A percentile compares a stretch with the other conserved stretches of the same genome.
Evolutionary conservation across 2,329 filamentous ascomycete genomes (phyloP).

Genomic region (Cercospora zeina): DNA sequence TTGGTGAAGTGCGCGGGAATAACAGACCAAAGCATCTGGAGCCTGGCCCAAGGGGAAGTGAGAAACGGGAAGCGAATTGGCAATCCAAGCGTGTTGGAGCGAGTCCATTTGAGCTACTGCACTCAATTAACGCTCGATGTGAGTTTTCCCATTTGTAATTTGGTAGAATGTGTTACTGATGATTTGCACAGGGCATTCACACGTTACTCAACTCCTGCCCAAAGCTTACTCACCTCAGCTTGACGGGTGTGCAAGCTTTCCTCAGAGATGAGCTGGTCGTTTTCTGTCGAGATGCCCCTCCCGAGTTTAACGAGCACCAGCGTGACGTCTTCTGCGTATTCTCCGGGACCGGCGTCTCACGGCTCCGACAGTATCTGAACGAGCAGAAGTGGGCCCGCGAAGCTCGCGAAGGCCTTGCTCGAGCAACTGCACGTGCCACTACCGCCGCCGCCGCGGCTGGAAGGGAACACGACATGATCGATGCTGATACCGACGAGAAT

Average conservation of each 20-base stretch:
- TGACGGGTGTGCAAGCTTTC: constrained; percentile 92
- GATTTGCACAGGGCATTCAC: constrained; percentile 71
- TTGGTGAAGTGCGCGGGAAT: constrained; percentile 91
- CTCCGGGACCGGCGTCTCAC: constrained; percentile 78
- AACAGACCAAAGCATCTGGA: constrained; percentile 84
- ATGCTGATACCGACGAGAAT: constrained; percentile 38
- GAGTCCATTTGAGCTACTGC: constrained; percentile 96
- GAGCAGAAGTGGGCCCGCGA: constrained; percentile 35
- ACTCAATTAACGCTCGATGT: constrained; percentile 78
- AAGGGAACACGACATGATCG: constrained; percentile 34
- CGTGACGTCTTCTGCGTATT: constrained; percentile 97
- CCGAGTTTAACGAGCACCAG: constrained; percentile 95
- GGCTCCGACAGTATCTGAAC: constrained; percentile 77
- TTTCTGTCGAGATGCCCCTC: constrained; percentile 83
- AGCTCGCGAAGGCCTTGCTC: constrained; percentile 18
- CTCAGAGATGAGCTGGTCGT: constrained; percentile 77
- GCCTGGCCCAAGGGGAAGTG: constrained; percentile 60
- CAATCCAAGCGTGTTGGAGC: constrained; percentile 72
- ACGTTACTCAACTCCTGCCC: constrained; percentile 86
- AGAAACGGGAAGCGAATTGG: constrained; percentile 47
- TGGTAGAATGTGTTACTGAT: constrained; percentile 37
- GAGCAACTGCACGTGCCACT: constrained; percentile 21
- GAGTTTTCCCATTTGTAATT: constrained; percentile 42
- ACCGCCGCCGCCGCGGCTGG: constrained; percentile 26
- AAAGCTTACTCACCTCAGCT: constrained; percentile 86